phyloP scores from a whole-genome alignment of 192 early-diverging fungal species.

The Coemansia sp. region DNA sequence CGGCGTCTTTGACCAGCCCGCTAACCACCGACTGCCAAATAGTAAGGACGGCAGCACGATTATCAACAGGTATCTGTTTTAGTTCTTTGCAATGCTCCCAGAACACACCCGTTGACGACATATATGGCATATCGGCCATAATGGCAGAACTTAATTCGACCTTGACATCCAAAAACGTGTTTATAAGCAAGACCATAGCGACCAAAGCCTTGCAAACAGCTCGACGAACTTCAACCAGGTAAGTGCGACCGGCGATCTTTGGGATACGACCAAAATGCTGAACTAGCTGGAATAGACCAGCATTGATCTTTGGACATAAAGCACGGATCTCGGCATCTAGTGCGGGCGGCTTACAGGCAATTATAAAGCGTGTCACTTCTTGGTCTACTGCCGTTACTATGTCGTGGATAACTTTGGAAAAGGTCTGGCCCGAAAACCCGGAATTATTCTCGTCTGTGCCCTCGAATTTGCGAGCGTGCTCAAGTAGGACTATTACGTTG shows the following conservation, averaged over 20 bases:
- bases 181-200: slow-evolving; percentile 31
- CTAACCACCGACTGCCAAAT: slow-evolving; percentile 28
- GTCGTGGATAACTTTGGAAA: slow-evolving; percentile 28
- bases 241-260: slow-evolving; percentile 39
- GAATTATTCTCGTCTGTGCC: slow-evolving; percentile 21
- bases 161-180: slow-evolving; percentile 47
- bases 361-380: slow-evolving; percentile 47
- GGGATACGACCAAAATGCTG: slow-evolving; percentile 34
- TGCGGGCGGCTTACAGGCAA: slow-evolving; percentile 53
- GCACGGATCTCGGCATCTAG: slow-evolving; percentile 32
- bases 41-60: slow-evolving; percentile 28
- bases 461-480: slow-evolving; percentile 34
- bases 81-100: slow-evolving; percentile 55
- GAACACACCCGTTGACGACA: slow-evolving; percentile 39
- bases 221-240: slow-evolving; percentile 36
- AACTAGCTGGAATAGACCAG: slow-evolving; percentile 50
- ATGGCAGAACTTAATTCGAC: slow-evolving; percentile 28
- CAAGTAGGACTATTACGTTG: slow-evolving; percentile 30
- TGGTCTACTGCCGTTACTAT: slow-evolving; percentile 47
- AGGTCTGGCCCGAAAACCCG: slow-evolving; percentile 28
- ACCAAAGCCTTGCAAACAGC: slow-evolving; percentile 36
- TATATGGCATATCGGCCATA: slow-evolving; percentile 36
- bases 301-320: slow-evolving; percentile 52
- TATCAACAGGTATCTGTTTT: slow-evolving; percentile 45
- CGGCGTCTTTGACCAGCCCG: slow-evolving; percentile 40